Conservation (phyloP, 768 basidiomycete genomes). For the Postia placenta region DNA sequence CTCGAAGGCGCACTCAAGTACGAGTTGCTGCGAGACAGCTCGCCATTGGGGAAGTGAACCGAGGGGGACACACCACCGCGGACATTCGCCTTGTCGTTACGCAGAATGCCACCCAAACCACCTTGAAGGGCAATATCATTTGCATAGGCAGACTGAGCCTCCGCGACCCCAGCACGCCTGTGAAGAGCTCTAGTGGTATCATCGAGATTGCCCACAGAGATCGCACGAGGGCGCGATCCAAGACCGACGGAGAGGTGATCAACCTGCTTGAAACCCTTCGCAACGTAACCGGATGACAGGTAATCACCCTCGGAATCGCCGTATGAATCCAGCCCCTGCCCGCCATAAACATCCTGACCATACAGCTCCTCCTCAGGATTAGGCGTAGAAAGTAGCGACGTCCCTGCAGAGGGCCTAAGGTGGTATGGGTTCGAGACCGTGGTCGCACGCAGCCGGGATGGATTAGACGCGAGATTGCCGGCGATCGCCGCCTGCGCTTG, state of each 20-base stretch:
- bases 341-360: conserved; percentile 49
- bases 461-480: conserved; percentile 66
- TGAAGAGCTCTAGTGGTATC: conserved; percentile 69
- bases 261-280: conserved; percentile 68
- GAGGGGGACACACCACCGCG: conserved; percentile 40
- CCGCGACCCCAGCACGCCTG: conserved; percentile 54
- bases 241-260: conserved; percentile 54
- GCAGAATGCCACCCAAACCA: conserved; percentile 40
- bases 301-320: conserved; percentile 46
- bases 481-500: conserved; percentile 90
- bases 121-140: conserved; percentile 45
- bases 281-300: conserved; percentile 53
- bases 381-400: conserved; percentile 58
- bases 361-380: conserved; percentile 66
- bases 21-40: conserved; percentile 52
- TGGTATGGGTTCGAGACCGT: conserved; percentile 95
- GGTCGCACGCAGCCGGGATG: conserved; percentile 77
- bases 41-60: conserved; percentile 68
- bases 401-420: conserved; percentile 49
- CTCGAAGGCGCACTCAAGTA: conserved; percentile 62
- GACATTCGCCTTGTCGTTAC: conserved; percentile 48
- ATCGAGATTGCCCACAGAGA: conserved; percentile 84
- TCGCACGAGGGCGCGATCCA: conserved; percentile 64
- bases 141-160: conserved; percentile 45
- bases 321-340: conserved; percentile 58